phyloP scores from a whole-genome alignment of 805 yeast genomes.

The Vanderwaltozyma yarrowii region DNA sequence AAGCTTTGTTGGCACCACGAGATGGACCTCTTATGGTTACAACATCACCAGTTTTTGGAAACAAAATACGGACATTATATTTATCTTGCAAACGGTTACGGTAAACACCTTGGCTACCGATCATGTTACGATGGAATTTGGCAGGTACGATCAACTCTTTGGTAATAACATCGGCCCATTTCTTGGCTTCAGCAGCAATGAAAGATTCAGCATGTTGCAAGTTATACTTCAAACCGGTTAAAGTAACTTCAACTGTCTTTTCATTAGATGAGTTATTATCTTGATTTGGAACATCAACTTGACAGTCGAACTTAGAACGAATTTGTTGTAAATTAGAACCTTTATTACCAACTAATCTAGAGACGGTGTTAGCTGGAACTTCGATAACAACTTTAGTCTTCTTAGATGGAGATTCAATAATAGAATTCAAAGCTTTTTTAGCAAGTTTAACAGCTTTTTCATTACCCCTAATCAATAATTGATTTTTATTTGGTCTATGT shows the following conservation, averaged over 20 bases:
- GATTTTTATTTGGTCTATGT: slow-evolving; percentile 38
- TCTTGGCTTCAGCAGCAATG: slow-evolving; percentile 50
- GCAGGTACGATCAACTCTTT: slow-evolving; percentile 59
- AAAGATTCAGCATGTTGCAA: slow-evolving; percentile 61
- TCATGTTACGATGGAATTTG: slow-evolving; percentile 68
- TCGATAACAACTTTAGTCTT: slow-evolving; percentile 34
- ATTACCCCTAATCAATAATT: slow-evolving; percentile 61
- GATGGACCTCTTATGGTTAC: slow-evolving; percentile 77
- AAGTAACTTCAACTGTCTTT: slow-evolving; percentile 38
- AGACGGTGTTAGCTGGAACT: slow-evolving; percentile 57
- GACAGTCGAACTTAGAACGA: slow-evolving; percentile 64
- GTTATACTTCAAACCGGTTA: slow-evolving; percentile 71
- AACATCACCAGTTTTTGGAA: slow-evolving; percentile 61
- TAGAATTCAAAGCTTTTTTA: slow-evolving; percentile 29
- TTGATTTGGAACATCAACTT: slow-evolving; percentile 57
- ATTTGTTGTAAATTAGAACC: slow-evolving; percentile 65
- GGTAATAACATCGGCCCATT: slow-evolving; percentile 73
- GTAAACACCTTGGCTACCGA: slow-evolving; percentile 75
- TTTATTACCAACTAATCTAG: slow-evolving; percentile 82
- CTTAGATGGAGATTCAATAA: slow-evolving; percentile 20
- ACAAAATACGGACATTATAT: slow-evolving; percentile 69
- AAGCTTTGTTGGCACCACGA: slow-evolving; percentile 73
- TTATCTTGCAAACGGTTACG: slow-evolving; percentile 80
- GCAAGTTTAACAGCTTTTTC: slow-evolving; percentile 42
- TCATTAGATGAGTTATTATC: slow-evolving; percentile 29